These are phyloP conservation scores for Aspergillus haitiensis DNA, from an alignment of 495 filamentous ascomycete species.

Conservation along the genomic window DNA sequence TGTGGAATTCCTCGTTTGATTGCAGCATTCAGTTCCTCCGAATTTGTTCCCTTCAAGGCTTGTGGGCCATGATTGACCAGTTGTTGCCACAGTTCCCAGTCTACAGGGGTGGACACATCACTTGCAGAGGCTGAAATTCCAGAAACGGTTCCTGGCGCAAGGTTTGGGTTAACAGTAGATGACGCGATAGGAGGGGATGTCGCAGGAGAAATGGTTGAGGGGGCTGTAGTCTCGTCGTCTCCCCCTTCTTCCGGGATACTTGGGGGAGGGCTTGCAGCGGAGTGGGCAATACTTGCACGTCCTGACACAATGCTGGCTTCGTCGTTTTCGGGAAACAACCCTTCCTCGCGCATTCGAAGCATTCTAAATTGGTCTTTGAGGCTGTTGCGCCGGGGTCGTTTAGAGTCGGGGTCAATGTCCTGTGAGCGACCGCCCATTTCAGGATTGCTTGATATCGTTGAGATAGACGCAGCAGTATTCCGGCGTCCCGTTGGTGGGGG, in stretches of 20 bases:
- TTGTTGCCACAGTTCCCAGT: conserved; percentile 98
- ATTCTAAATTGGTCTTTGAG: conserved; percentile 85
- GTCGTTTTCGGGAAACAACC: conserved; percentile 50
- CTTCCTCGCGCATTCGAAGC: conserved; percentile 78
- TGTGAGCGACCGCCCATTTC: conserved; percentile 71
- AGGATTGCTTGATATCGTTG: conserved; percentile 69
- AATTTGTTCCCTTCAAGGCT: conserved; percentile 78
- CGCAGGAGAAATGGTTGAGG: conserved; percentile 41
- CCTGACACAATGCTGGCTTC: conserved; percentile 38
- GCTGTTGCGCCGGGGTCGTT: conserved; percentile 61
- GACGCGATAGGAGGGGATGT: conserved; percentile 52
- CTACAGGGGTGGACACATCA: conserved; percentile 67
- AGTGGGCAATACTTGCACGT: conserved; percentile 48
- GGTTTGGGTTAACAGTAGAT: conserved; percentile 54
- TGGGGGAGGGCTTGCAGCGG: conserved; percentile 53
- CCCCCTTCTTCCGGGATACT: conserved; percentile 58
- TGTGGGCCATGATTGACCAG: conserved; percentile 91
- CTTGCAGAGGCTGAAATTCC: conserved; percentile 67
- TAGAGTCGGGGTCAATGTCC: conserved; percentile 54
- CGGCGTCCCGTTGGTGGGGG: conserved; percentile 50
- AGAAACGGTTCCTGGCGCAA: conserved; percentile 81
- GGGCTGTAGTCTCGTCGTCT: conserved; percentile 36
- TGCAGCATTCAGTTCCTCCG: conserved; percentile 83
- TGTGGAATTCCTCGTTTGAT: conserved; percentile 93
- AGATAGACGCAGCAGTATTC: conserved; percentile 74